These are phyloP conservation scores for Arabis alpina DNA, from an alignment of 345 rosid genomes.

Conservation along the genomic window DNA sequence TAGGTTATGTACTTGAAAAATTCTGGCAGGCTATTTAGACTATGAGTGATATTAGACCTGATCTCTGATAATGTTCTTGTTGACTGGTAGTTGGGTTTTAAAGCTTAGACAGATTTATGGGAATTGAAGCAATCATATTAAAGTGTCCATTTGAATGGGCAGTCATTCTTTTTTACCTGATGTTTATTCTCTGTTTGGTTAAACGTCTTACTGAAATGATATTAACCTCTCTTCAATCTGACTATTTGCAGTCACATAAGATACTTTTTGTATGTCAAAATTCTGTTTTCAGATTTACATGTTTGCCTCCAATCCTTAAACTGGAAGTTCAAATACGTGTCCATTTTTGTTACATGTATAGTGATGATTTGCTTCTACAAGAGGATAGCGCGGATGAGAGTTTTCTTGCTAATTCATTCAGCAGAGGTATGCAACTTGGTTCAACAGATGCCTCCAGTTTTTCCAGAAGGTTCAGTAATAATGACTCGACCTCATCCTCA, in stretches of 20 bases:
- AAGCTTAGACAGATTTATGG: background rate
- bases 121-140: conserved; percentile 14
- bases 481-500: conserved; percentile 50
- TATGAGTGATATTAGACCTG: conserved; percentile 14
- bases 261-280: conserved; percentile 7
- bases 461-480: conserved; percentile 55
- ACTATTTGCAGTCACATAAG: conserved; percentile 11
- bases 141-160: conserved; percentile 10
- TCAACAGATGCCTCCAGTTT: conserved; percentile 59
- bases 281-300: conserved; percentile 1
- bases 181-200: conserved; percentile 13
- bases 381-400: conserved; percentile 74
- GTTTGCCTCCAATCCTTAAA: conserved; percentile 8
- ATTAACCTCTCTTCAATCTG: background rate
- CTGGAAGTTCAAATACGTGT: conserved; percentile 25
- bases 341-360: conserved; percentile 45
- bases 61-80: conserved; percentile 14
- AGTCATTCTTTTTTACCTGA: conserved; percentile 18
- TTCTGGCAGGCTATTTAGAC: conserved; percentile 14
- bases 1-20: conserved; percentile 20
- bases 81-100: conserved; percentile 20
- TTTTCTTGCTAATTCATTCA: conserved; percentile 61
- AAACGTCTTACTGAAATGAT: background rate
- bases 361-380: conserved; percentile 88
- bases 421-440: conserved; percentile 72